A percentile compares a stretch with the other conserved stretches of the same genome.
These are phyloP conservation scores for Colletotrichum limetticola DNA, from an alignment of 2,329 filamentous ascomycete genomes.

Conservation along the genomic window DNA sequence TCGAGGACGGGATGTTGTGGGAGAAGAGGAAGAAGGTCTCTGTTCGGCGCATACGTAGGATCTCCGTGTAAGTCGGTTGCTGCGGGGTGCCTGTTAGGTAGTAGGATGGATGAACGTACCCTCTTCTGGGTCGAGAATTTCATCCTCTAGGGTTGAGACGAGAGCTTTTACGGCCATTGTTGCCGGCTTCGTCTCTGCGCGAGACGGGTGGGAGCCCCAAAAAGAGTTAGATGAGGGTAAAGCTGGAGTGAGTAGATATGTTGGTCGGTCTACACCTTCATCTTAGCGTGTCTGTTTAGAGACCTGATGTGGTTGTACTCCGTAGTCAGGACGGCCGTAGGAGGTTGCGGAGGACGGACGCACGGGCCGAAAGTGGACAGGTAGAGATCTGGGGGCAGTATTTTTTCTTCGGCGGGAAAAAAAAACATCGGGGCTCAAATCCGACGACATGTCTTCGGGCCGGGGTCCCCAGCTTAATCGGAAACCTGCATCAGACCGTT, in stretches of 20 bases:
- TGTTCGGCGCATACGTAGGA: conserved; percentile 48
- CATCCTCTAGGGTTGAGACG: conserved; percentile 49
- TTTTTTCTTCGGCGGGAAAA: background rate
- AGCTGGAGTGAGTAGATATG: background rate
- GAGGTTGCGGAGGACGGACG: too few species aligned
- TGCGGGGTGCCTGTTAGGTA: background rate
- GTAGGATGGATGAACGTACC: conserved; percentile 42
- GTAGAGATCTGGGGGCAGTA: background rate
- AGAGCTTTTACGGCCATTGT: conserved; percentile 37
- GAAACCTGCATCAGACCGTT: too few species aligned
- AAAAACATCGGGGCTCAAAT: background rate
- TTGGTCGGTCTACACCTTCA: background rate
- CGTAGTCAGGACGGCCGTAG: too few species aligned
- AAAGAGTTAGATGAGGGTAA: too few species aligned
- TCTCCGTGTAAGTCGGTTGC: background rate
- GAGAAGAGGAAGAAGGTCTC: conserved; percentile 92
- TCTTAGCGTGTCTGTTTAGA: background rate
- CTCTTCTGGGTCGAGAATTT: conserved; percentile 62
- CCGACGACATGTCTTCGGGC: background rate
- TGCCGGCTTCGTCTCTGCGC: background rate
- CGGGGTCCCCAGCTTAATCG: too few species aligned
- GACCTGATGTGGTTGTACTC: background rate
- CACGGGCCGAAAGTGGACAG: too few species aligned
- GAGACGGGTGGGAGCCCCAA: background rate
- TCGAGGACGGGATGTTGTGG: conserved; percentile 75